A percentile compares a stretch with the other conserved stretches of the same genome.
These are phyloP conservation scores for Avena atlantica DNA, from an alignment of 176 grass and related monocot species.

Conservation along the genomic window DNA sequence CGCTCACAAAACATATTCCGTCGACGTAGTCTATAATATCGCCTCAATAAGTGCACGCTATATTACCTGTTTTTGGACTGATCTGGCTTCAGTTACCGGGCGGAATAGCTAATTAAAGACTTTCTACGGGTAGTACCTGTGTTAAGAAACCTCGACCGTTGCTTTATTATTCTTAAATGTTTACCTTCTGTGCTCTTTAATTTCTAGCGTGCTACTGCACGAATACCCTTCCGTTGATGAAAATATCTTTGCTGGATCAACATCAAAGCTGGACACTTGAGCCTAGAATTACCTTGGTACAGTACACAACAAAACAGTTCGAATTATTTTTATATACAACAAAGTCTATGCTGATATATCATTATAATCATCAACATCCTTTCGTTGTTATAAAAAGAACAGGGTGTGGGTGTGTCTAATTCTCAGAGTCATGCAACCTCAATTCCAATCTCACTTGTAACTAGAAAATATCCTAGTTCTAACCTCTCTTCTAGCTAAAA, in stretches of 20 bases:
- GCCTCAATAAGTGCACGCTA: conserved; percentile 29
- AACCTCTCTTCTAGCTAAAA: too few relatives aligned
- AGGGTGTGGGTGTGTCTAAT: too few relatives aligned
- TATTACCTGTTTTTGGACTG: conserved; percentile 27
- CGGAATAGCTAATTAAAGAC: conserved; percentile 10
- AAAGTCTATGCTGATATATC: background rate
- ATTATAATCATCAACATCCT: background rate
- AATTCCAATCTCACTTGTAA: too few relatives aligned
- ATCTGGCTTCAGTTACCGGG: conserved; percentile 20
- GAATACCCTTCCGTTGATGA: background rate
- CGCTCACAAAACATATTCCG: conserved; percentile 5
- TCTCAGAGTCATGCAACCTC: too few relatives aligned
- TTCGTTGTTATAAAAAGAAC: conserved; percentile 12
- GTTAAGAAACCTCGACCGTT: background rate
- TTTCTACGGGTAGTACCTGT: background rate
- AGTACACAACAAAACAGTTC: background rate
- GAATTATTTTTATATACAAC: background rate
- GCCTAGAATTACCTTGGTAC: background rate
- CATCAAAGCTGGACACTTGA: conserved; percentile 9
- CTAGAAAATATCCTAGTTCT: too few relatives aligned
- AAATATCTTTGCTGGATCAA: conserved; percentile 2
- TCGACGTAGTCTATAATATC: conserved; percentile 38
- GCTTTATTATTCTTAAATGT: too few relatives aligned
- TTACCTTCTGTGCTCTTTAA: background rate
- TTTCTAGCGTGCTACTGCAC: background rate